Percentiles rank a stretch among this genome's conserved stretches.
Evolutionary conservation across 1,139 yeast species (phyloP).

Genomic region (Trichomonascaceae sp.): DNA sequence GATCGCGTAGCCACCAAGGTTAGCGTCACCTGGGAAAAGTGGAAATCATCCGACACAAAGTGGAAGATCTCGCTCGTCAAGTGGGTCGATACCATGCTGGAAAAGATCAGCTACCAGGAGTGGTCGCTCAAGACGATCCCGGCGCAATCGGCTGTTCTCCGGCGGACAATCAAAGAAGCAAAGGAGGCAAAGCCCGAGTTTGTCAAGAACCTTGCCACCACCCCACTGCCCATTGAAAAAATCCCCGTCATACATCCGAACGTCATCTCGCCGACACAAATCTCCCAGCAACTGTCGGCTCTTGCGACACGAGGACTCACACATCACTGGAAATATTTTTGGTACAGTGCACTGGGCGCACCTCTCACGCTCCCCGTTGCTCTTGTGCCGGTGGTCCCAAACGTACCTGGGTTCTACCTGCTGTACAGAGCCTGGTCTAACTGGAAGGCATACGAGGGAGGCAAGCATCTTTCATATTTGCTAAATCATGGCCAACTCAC

Average conservation of each 20-base stretch:
- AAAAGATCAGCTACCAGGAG: constrained; percentile 39
- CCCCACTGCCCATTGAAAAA: constrained; percentile 6
- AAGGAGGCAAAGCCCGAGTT: constrained; percentile 1
- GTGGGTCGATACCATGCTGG: constrained; percentile 29
- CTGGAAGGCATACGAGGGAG: constrained; percentile 66
- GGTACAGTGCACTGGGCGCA: constrained; percentile 44
- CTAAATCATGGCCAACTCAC: constrained; percentile 23
- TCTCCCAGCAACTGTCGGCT: constrained; percentile 15
- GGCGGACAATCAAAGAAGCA: constrained; percentile 7
- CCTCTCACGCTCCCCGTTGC: constrained; percentile 78
- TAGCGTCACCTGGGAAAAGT: constrained; percentile 33
- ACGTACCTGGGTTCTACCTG: constrained; percentile 86
- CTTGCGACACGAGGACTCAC: constrained; percentile 27
- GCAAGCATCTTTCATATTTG: constrained; percentile 48
- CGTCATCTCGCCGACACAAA: constrained; percentile 11
- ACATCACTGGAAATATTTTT: constrained; percentile 33
- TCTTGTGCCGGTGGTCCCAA: constrained; percentile 76
- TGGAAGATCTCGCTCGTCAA: constrained; percentile 33
- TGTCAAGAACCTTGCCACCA: constrained; percentile 1
- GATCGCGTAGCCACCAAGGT: constrained; percentile 36
- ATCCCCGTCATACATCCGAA: constrained; percentile 21
- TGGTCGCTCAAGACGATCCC: constrained; percentile 39
- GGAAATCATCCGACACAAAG: constrained; percentile 30
- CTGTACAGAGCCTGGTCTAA: constrained; percentile 78
- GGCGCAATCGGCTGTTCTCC: constrained; percentile 19